Percentiles rank a stretch among this genome's conserved stretches.
Evolutionary conservation across 2,329 filamentous ascomycete species (phyloP).

Genomic region (Botrytis tulipae): DNA sequence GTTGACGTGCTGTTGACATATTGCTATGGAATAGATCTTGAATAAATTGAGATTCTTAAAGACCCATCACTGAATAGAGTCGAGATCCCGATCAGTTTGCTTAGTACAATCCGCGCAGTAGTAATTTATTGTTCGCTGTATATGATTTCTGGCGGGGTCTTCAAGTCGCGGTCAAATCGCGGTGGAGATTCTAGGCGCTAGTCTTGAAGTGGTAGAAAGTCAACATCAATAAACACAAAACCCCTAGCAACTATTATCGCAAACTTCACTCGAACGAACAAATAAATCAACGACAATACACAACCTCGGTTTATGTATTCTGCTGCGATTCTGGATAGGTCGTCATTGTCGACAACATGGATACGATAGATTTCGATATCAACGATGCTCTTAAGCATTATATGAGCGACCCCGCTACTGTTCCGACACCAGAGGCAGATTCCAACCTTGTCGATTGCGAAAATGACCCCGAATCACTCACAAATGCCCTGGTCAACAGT

Average conservation of each 20-base stretch:
- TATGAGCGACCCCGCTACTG: slow-evolving; percentile 83
- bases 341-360: slow-evolving; percentile 48
- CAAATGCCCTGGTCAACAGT: slow-evolving; percentile 74
- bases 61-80: slow-evolving; percentile 1
- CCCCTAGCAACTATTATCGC: slow-evolving; percentile 19
- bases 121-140: background rate
- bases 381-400: slow-evolving; percentile 96
- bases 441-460: slow-evolving; percentile 84
- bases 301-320: slow-evolving; percentile 16
- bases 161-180: slow-evolving; percentile 19
- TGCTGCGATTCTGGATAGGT: slow-evolving; percentile 6
- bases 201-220: slow-evolving; percentile 11
- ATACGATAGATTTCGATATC: slow-evolving; percentile 85
- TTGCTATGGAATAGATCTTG: slow-evolving; percentile 18
- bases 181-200: slow-evolving; percentile 1
- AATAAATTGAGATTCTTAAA: slow-evolving; percentile 17
- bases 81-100: background rate
- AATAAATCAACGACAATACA: slow-evolving; percentile 4
- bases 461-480: slow-evolving; percentile 77
- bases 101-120: background rate
- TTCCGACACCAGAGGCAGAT: slow-evolving; percentile 84
- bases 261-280: slow-evolving; percentile 10
- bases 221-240: slow-evolving; percentile 21
- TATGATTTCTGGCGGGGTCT: slow-evolving; percentile 18
- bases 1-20: slow-evolving; percentile 37